Evolutionary conservation across 2,329 filamentous ascomycete genomes (phyloP).

Genomic region (Acarospora socialis): DNA sequence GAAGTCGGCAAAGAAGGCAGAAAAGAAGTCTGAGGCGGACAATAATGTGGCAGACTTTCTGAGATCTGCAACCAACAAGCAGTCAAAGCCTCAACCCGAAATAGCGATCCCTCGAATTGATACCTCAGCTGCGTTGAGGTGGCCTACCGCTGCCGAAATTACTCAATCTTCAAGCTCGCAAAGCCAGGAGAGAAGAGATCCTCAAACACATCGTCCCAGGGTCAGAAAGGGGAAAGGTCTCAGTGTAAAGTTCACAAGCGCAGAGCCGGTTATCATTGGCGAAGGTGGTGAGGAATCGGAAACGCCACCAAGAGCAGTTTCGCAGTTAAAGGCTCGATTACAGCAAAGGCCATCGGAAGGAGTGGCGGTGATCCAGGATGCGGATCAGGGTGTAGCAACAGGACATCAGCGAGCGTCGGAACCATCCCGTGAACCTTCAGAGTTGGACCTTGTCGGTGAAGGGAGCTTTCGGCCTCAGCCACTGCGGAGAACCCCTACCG

Average conservation of each 20-base stretch:
- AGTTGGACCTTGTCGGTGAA: too few species aligned
- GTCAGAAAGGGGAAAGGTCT: constrained; percentile 46
- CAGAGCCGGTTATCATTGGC: constrained; percentile 67
- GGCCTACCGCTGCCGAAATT: constrained; percentile 35
- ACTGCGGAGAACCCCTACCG: constrained; percentile 8
- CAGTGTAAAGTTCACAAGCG: constrained; percentile 58
- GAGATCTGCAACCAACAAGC: constrained; percentile 35
- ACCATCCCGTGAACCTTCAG: too few species aligned
- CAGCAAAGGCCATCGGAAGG: constrained; percentile 14
- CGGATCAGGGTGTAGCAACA: too few species aligned
- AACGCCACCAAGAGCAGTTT: constrained; percentile 56
- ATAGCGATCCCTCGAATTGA: constrained; percentile 33
- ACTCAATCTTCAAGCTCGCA: constrained; percentile 21
- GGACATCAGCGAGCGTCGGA: too few species aligned
- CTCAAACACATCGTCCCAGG: constrained; percentile 18
- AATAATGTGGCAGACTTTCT: constrained; percentile 44
- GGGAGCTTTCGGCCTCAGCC: not conserved
- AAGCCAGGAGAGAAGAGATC: constrained; percentile 13
- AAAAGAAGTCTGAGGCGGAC: constrained; percentile 29
- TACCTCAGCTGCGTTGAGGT: constrained; percentile 34
- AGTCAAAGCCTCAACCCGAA: constrained; percentile 21
- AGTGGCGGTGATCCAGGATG: not conserved
- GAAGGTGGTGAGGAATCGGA: constrained; percentile 82
- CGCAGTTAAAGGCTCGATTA: constrained; percentile 30
- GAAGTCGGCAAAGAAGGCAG: constrained; percentile 22